phyloP scores from a whole-genome alignment of 2,329 filamentous ascomycete species.

The Botrytis sinoallii region DNA sequence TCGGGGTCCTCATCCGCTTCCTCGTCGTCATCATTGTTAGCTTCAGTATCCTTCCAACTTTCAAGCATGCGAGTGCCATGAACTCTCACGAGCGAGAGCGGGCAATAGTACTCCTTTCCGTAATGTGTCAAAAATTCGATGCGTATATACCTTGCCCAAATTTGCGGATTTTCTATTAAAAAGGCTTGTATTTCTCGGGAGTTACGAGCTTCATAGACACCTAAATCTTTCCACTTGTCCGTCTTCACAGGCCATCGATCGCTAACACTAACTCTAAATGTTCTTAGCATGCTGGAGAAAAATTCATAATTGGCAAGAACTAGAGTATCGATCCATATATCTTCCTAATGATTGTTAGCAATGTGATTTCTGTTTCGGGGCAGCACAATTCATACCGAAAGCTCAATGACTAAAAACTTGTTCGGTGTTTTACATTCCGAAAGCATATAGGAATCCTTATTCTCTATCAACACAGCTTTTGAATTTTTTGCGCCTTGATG shows the following conservation, averaged over 20 bases:
- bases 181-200: constrained; percentile 93
- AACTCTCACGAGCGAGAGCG: constrained; percentile 82
- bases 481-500: constrained; percentile 83
- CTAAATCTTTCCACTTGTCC: constrained; percentile 87
- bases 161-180: constrained; percentile 86
- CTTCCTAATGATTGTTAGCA: constrained; percentile 38
- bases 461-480: constrained; percentile 86
- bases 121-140: constrained; percentile 93
- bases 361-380: constrained; percentile 34
- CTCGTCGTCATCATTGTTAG: constrained; percentile 57
- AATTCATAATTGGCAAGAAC: constrained; percentile 99
- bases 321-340: constrained; percentile 83
- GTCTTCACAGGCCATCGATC: constrained; percentile 91
- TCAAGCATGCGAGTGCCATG: constrained; percentile 93
- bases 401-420: constrained; percentile 91
- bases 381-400: constrained; percentile 65
- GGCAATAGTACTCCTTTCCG: constrained; percentile 95
- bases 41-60: constrained; percentile 83
- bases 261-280: constrained; percentile 86
- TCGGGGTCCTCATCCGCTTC: constrained; percentile 27
- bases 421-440: constrained; percentile 82
- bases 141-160: constrained; percentile 90
- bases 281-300: constrained; percentile 94
- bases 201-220: constrained; percentile 87
- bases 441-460: constrained; percentile 98